Conservation (phyloP, 1,139 yeast species). For the Yamadazyma siamensis region DNA sequence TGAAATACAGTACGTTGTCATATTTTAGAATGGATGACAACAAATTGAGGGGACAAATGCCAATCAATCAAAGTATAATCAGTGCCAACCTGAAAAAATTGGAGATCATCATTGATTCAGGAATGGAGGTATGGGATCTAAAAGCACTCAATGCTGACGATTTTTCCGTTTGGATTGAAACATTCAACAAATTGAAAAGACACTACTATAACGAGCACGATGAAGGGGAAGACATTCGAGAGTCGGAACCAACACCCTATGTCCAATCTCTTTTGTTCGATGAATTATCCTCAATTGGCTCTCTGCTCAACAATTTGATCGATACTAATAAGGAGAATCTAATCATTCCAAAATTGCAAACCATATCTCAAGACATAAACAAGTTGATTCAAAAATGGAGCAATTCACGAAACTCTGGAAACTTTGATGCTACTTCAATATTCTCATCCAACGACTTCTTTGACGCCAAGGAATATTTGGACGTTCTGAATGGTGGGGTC, state of each 20-base stretch:
- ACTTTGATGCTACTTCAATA: conserved; percentile 25
- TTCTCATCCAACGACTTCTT: conserved; percentile 47
- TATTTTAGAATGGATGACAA: conserved; percentile 71
- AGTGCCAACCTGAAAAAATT: conserved; percentile 69
- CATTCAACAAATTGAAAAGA: conserved; percentile 53
- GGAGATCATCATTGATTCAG: conserved; percentile 84
- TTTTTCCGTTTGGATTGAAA: conserved; percentile 80
- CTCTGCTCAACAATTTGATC: conserved; percentile 20
- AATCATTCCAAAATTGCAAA: conserved; percentile 5
- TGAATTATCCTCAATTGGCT: conserved; percentile 18
- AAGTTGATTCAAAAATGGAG: conserved; percentile 16
- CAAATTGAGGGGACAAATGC: conserved; percentile 88
- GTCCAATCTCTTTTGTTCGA: conserved; percentile 6
- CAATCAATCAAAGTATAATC: conserved; percentile 73
- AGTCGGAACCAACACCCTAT: conserved; percentile 5
- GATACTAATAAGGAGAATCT: conserved; percentile 4
- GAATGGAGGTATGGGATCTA: conserved; percentile 92
- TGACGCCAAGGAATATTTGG: conserved; percentile 63
- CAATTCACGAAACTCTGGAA: conserved; percentile 6
- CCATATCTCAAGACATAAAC: conserved; percentile 18
- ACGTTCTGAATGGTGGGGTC: conserved; percentile 33
- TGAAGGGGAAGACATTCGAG: conserved; percentile 3
- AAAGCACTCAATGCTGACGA: conserved; percentile 64
- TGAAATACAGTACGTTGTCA: conserved; percentile 76
- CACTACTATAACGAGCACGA: conserved; percentile 12